Conservation (phyloP, 257 asterid genomes). For the Paulownia fortunei region DNA sequence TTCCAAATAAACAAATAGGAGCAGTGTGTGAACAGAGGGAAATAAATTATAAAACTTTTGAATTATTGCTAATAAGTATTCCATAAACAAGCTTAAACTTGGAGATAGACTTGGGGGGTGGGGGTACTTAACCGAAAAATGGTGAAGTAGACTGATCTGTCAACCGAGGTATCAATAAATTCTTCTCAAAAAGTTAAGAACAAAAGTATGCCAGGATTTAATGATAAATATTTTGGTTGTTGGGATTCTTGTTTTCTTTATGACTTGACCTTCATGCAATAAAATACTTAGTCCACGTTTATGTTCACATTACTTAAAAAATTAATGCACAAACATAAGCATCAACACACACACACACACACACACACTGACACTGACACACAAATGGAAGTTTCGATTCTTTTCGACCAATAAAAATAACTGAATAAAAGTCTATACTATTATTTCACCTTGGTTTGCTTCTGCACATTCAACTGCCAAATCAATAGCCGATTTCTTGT, state of each 20-base stretch:
- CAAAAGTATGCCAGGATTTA: not conserved
- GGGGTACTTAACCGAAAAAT: not conserved
- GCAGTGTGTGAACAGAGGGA: not conserved
- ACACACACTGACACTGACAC: not conserved
- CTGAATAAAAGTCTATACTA: not conserved
- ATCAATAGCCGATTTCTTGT: conserved; percentile 91
- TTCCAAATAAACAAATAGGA: too few relatives aligned
- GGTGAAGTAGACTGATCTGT: conserved; percentile 35
- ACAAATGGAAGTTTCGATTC: too few relatives aligned
- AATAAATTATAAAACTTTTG: conserved; percentile 7
- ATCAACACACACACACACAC: not conserved
- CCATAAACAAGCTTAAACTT: not conserved
- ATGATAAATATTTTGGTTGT: not conserved
- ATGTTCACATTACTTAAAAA: conserved; percentile 37
- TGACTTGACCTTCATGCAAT: conserved; percentile 23
- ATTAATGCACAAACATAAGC: not conserved
- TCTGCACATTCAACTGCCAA: conserved; percentile 89
- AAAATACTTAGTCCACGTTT: conserved; percentile 36
- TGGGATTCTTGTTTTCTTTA: conserved; percentile 10
- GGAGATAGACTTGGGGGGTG: not conserved
- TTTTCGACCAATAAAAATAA: not conserved
- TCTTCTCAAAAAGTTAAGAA: conserved; percentile 26
- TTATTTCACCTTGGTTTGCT: conserved; percentile 76
- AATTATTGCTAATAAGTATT: not conserved
- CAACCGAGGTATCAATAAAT: conserved; percentile 39